phyloP scores from a whole-genome alignment of 2,329 filamentous ascomycete genomes.

The Emergomyces africanus region DNA sequence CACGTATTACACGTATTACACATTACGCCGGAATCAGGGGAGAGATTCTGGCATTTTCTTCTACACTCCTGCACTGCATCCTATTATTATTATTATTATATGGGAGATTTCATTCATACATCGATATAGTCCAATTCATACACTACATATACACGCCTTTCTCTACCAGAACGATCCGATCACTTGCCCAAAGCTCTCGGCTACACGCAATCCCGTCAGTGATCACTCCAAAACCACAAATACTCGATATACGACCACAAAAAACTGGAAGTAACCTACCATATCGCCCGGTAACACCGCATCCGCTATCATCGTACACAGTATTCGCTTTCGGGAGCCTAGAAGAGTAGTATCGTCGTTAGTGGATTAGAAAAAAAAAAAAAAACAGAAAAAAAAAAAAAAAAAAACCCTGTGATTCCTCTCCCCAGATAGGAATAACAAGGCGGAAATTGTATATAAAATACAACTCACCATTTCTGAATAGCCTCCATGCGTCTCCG shows the following conservation, averaged over 20 bases:
- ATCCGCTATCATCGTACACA: slow-evolving; percentile 29
- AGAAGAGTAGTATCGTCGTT: slow-evolving; percentile 8
- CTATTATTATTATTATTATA: no score
- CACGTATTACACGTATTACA: not conserved
- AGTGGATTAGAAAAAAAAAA: no score
- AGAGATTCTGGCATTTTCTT: no score
- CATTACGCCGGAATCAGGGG: no score
- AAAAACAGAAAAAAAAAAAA: no score
- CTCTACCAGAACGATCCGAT: not conserved
- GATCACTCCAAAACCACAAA: not conserved
- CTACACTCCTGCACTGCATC: no score
- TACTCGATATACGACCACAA: not conserved
- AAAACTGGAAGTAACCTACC: slow-evolving; percentile 14
- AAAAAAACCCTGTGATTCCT: not conserved
- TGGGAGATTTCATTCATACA: not conserved
- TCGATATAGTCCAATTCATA: not conserved
- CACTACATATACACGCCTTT: not conserved
- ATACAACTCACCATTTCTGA: slow-evolving; percentile 33
- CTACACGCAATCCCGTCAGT: slow-evolving; percentile 8
- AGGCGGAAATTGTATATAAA: not conserved
- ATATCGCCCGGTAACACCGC: slow-evolving; percentile 17
- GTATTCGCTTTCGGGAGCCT: slow-evolving; percentile 30
- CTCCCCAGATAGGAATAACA: not conserved
- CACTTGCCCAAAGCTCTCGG: slow-evolving; percentile 15
- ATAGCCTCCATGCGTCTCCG: slow-evolving; percentile 45